Evolutionary conservation across 495 filamentous ascomycete species (phyloP).

Genomic region (Xylaria intraflava): DNA sequence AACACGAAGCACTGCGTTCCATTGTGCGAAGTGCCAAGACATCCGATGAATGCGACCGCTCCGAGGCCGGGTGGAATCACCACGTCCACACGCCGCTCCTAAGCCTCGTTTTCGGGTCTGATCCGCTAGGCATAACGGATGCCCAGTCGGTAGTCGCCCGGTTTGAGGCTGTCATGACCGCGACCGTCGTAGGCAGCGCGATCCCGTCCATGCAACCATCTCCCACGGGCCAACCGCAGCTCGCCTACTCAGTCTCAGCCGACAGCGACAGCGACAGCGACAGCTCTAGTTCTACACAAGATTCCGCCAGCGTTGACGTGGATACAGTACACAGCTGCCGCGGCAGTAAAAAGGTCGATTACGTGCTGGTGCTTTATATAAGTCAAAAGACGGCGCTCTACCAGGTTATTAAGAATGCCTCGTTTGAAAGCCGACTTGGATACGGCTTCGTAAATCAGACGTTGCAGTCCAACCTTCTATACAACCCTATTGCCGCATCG

Average conservation of each 20-base stretch:
- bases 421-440: no score
- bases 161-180: background rate
- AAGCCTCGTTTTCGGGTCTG: background rate
- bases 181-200: background rate
- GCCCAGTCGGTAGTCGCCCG: background rate
- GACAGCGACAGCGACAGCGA: background rate
- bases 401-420: no score
- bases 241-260: background rate
- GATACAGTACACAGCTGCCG: background rate
- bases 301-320: no score
- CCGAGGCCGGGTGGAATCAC: background rate
- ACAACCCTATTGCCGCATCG: background rate
- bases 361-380: background rate
- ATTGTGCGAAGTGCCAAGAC: background rate
- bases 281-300: no score
- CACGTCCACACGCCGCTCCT: background rate
- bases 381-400: background rate
- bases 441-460: slow-evolving; percentile 2
- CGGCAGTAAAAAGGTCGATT: background rate
- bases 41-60: background rate
- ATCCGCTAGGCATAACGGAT: background rate
- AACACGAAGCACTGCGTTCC: background rate
- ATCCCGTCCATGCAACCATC: background rate
- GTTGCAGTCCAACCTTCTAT: background rate
- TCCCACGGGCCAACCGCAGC: background rate